These are phyloP conservation scores for Rhodotorula sp. DNA, from an alignment of 1,284 basidiomycete species.

Conservation along the genomic window DNA sequence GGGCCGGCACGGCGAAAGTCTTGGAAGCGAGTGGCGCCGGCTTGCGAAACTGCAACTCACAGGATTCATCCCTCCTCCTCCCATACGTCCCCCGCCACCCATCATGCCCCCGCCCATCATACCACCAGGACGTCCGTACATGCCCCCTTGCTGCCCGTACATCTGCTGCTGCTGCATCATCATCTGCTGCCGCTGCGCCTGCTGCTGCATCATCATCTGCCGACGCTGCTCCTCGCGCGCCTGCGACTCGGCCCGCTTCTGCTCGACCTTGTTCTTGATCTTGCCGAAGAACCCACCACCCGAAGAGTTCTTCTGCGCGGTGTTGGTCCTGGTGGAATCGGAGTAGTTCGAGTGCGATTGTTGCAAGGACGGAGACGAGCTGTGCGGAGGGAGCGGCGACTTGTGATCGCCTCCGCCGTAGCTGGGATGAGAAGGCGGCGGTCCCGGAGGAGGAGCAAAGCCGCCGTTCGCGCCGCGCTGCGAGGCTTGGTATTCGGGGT, in stretches of 20 bases:
- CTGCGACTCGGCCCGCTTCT: slow-evolving; percentile 2
- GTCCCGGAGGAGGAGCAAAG: slow-evolving; percentile 30
- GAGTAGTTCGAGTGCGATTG: background rate
- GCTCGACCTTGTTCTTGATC: slow-evolving; percentile 22
- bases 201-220: slow-evolving; percentile 5
- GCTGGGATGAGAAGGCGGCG: slow-evolving; percentile 23
- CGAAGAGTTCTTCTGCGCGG: background rate
- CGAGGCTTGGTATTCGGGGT: slow-evolving; percentile 25
- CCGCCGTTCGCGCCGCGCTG: background rate
- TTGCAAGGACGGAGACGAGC: background rate
- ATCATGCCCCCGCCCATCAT: slow-evolving; percentile 16
- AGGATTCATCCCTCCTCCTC: slow-evolving; percentile 33
- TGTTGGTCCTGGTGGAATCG: background rate
- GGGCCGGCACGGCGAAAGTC: too few species aligned
- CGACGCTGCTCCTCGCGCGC: background rate
- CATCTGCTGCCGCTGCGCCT: slow-evolving; percentile 8
- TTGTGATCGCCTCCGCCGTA: background rate
- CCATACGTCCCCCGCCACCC: slow-evolving; percentile 10
- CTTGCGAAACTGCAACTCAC: background rate
- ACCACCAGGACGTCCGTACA: background rate
- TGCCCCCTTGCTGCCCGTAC: background rate
- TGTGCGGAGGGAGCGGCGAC: background rate
- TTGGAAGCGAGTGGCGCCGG: background rate
- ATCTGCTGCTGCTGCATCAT: slow-evolving; percentile 13
- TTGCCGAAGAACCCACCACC: slow-evolving; percentile 22